Evolutionary conservation across 768 basidiomycete species (phyloP), one percentile per base, ranked within the genome.

Genomic region (Dictyophora rubrovolvata): DNA sequence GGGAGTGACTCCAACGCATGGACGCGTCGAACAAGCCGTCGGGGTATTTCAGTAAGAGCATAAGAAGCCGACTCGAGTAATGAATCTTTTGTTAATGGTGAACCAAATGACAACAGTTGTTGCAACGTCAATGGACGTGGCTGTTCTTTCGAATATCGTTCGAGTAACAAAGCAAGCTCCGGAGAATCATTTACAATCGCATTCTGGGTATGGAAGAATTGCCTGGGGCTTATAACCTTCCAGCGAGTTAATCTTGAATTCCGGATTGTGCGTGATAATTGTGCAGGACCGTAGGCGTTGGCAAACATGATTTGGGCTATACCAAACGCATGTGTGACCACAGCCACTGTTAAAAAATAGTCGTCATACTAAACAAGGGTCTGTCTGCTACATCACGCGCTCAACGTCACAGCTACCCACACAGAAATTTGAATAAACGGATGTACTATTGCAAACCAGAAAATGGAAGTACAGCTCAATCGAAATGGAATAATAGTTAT

Each of bases 1-100:
- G 90, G 90, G 34, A 93, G 77, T 0, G 77, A 72, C 67, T 92
- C 88, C 53, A 93, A 74, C 20, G 83, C 84, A 34, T 80, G 80
- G 48, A 89, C 84, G 12, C 89, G 83, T 59, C 79, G 81, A 1
- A 87, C 88, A 34, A 93, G 77, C 54, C 89, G 77, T 18, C 84
- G 77, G 20, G 91, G 90, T 16, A 92, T 82, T 69, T 92, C 89
- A 1, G 82, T 77, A 14, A 88, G 77, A 0, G 82, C 83, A 69
- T 86, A 89, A 4, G 78, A 75, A 3, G 85, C 87, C n/a, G 89
- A 91, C 18, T 79, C 77, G 4, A 92, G 72, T 1, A 91, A 75
- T 20, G 88, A 89, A 21, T 82, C 77, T 16, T 82, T 72, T 0
- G 84, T 86, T 11, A 89, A 74, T 47, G 90, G 87, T 48, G 80